A percentile compares a stretch with the other conserved stretches of the same genome.
Conservation (phyloP, 2,329 filamentous ascomycete genomes). For the Neonectria magnoliae region DNA sequence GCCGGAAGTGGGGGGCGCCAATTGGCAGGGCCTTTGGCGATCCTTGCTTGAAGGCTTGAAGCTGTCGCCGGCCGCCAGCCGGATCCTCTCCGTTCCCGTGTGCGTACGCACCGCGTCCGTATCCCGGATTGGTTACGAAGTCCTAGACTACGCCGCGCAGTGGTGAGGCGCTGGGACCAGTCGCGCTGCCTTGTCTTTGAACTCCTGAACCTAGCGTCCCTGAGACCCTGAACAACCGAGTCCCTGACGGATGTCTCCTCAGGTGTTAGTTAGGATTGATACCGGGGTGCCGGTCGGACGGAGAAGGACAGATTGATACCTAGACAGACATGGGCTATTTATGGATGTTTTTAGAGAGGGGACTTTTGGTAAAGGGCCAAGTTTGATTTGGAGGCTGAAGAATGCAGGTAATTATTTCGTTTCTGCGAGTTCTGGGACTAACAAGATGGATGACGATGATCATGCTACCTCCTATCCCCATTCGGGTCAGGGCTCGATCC, state of each 20-base stretch:
- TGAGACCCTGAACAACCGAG: background rate
- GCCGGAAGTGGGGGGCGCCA: constrained; percentile 28
- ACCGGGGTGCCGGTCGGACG: constrained; percentile 11
- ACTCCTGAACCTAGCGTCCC: background rate
- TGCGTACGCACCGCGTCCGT: constrained; percentile 1
- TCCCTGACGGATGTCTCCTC: background rate
- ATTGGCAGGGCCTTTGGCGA: constrained; percentile 22
- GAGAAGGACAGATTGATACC: background rate
- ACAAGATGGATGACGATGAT: constrained; percentile 17
- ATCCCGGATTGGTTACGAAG: background rate
- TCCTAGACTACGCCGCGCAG: background rate
- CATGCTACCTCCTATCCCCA: constrained; percentile 6
- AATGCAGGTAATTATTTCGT: background rate
- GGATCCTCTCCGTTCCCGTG: constrained; percentile 5
- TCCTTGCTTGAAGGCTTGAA: constrained; percentile 16
- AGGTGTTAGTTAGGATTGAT: background rate
- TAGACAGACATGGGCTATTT: background rate
- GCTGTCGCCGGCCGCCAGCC: constrained; percentile 12
- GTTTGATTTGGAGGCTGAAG: constrained; percentile 1
- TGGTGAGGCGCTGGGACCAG: background rate
- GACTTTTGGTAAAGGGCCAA: constrained; percentile 13
- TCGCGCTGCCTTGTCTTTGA: background rate
- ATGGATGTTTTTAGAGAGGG: constrained; percentile 7
- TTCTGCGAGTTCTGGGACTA: background rate
- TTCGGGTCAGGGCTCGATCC: constrained; percentile 7